These are phyloP conservation scores for Xylaria sp. DNA, from an alignment of 2,329 filamentous ascomycete species.

Conservation along the genomic window DNA sequence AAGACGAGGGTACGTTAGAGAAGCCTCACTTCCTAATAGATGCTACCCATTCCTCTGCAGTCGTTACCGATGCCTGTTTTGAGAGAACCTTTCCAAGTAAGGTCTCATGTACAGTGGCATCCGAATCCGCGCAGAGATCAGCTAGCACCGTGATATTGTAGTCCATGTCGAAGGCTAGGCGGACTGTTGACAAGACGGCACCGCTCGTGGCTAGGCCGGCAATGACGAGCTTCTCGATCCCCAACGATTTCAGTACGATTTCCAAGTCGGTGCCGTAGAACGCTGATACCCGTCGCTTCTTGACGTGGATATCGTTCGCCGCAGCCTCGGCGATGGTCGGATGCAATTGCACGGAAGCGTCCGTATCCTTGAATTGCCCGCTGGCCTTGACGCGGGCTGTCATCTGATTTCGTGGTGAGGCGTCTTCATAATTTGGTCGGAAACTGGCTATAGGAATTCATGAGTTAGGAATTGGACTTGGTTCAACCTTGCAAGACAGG, in stretches of 20 bases:
- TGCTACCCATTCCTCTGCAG: constrained; percentile 48
- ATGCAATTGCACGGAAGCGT: constrained; percentile 41
- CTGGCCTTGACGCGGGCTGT: constrained; percentile 36
- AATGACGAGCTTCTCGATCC: constrained; percentile 48
- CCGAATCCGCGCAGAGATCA: constrained; percentile 52
- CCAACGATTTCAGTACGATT: constrained; percentile 48
- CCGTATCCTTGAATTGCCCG: constrained; percentile 45
- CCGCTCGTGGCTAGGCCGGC: constrained; percentile 51
- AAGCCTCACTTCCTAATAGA: constrained; percentile 9
- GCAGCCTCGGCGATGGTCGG: constrained; percentile 28
- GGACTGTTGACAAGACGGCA: constrained; percentile 53
- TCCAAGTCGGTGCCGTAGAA: constrained; percentile 52
- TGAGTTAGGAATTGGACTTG: background rate
- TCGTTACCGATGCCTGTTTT: constrained; percentile 46
- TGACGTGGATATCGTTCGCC: constrained; percentile 47
- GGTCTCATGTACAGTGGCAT: constrained; percentile 50
- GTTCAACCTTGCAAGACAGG: background rate
- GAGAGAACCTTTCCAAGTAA: constrained; percentile 51
- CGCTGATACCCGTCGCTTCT: constrained; percentile 52
- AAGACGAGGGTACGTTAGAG: background rate
- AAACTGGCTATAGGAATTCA: constrained; percentile 41
- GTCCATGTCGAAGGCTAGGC: constrained; percentile 52
- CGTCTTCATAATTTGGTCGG: constrained; percentile 49
- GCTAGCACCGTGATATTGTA: constrained; percentile 50
- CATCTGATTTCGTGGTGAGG: constrained; percentile 43